These are phyloP conservation scores for Corynespora cassiicola DNA, from an alignment of 2,329 filamentous ascomycete genomes.

Conservation along the genomic window DNA sequence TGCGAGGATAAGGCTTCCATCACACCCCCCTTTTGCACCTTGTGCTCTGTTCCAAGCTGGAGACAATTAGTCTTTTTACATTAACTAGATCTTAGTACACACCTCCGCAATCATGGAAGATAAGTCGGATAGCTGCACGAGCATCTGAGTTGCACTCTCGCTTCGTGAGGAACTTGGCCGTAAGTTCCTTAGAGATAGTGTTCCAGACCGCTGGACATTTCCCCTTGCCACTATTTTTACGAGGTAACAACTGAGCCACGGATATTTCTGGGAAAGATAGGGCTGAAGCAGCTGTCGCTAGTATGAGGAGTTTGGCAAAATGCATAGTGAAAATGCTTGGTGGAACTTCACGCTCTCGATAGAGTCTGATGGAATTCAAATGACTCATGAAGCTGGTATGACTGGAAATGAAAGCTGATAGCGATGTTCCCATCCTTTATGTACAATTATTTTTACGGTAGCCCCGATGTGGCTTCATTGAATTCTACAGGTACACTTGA, in stretches of 20 bases:
- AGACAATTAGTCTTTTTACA: too few relatives aligned
- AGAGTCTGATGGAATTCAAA: too few relatives aligned
- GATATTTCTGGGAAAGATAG: slow-evolving; percentile 20
- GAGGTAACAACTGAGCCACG: slow-evolving; percentile 16
- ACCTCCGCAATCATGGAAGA: slow-evolving; percentile 43
- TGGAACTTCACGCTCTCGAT: too few relatives aligned
- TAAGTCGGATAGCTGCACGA: slow-evolving; percentile 39
- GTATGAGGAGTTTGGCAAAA: slow-evolving; percentile 17
- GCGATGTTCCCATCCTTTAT: too few relatives aligned
- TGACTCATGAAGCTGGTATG: too few relatives aligned
- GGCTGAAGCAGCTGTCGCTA: slow-evolving; percentile 21
- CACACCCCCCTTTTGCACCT: slow-evolving; percentile 34
- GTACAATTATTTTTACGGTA: too few relatives aligned
- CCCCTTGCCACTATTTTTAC: slow-evolving; percentile 11
- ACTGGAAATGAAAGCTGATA: too few relatives aligned
- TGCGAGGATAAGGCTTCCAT: slow-evolving; percentile 37
- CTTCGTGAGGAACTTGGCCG: slow-evolving; percentile 24
- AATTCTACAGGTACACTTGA: too few relatives aligned
- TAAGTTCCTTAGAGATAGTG: slow-evolving; percentile 34
- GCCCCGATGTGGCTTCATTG: too few relatives aligned
- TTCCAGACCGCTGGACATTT: slow-evolving; percentile 39
- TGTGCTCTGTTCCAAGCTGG: slow-evolving; percentile 20
- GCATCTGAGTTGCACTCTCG: slow-evolving; percentile 40
- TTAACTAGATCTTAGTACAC: slow-evolving; percentile 7
- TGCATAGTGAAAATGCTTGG: slow-evolving; percentile 22